Percentiles rank a stretch among this genome's conserved stretches.
Evolutionary conservation across 345 rosid species (phyloP).

Genomic region (Erodium maritimum): DNA sequence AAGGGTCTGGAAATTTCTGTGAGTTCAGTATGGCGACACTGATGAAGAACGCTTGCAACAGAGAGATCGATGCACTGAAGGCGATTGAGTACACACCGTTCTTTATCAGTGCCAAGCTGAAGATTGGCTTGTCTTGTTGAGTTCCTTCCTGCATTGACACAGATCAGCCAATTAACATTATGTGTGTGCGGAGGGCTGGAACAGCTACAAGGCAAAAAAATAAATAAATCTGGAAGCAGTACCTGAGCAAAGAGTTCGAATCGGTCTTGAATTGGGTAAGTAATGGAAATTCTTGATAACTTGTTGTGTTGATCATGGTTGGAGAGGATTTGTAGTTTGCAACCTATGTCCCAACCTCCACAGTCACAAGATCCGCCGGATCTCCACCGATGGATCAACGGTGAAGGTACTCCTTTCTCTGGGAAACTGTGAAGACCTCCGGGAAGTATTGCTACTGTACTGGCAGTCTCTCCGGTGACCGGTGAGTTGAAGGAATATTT

Average conservation of each 20-base stretch:
- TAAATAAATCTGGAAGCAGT: neutral
- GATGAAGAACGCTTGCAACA: conserved; percentile 62
- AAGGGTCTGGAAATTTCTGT: conserved; percentile 24
- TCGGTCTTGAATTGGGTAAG: conserved; percentile 15
- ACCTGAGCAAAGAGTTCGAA: conserved; percentile 63
- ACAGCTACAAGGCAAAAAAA: too few species aligned
- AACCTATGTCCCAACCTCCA: conserved; percentile 98
- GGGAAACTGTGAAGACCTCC: conserved; percentile 68
- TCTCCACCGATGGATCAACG: conserved; percentile 64
- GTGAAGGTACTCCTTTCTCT: conserved; percentile 44
- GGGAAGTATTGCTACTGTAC: conserved; percentile 41
- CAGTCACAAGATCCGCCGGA: conserved; percentile 79
- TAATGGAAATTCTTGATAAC: conserved; percentile 14
- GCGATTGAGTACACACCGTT: conserved; percentile 55
- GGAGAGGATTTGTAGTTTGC: conserved; percentile 46
- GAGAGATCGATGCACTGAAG: conserved; percentile 51
- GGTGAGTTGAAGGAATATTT: too few species aligned
- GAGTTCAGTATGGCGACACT: conserved; percentile 37
- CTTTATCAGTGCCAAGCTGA: conserved; percentile 40
- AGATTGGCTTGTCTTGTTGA: conserved; percentile 27
- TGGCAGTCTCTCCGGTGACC: neutral
- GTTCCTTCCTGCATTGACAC: conserved; percentile 24
- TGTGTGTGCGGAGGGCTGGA: neutral
- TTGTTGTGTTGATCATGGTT: conserved; percentile 12
- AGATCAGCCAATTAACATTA: neutral